These are phyloP conservation scores for Salvia hispanica DNA, from an alignment of 257 asterid species.

Conservation along the genomic window DNA sequence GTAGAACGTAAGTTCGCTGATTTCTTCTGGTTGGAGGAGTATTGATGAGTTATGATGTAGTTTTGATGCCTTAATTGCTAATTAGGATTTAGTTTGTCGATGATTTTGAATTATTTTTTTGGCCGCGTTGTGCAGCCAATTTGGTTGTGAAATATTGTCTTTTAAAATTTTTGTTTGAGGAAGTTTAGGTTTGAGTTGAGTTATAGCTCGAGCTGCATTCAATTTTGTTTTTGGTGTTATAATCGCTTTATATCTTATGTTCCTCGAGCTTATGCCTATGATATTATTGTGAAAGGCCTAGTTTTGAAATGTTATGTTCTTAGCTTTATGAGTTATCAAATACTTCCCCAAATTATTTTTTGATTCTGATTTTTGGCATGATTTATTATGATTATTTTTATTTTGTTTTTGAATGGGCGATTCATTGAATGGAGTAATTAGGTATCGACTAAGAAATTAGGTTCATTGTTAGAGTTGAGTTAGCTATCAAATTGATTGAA, in stretches of 20 bases:
- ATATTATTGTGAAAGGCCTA: background rate
- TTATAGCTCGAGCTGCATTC: too few species aligned
- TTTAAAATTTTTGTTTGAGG: too few species aligned
- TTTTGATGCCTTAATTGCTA: too few species aligned
- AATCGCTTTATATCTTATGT: background rate
- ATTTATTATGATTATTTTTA: background rate
- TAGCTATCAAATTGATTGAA: background rate
- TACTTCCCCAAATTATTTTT: background rate
- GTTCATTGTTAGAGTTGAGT: constrained; percentile 1
- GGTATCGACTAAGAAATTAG: background rate
- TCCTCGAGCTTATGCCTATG: constrained; percentile 5
- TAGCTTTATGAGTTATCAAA: background rate
- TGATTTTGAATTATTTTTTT: too few species aligned
- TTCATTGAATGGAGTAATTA: background rate
- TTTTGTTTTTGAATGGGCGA: background rate
- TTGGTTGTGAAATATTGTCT: too few species aligned
- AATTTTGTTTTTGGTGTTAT: too few species aligned
- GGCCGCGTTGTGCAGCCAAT: too few species aligned
- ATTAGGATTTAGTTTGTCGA: too few species aligned
- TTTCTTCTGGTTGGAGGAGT: too few species aligned
- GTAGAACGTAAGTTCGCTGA: too few species aligned
- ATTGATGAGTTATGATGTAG: too few species aligned
- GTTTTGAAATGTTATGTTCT: background rate
- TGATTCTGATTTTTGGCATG: background rate
- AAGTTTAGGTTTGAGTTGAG: too few species aligned